Base-by-base conservation (phyloP, 441 rosid species). In the Populus trichocarpa region DNA sequence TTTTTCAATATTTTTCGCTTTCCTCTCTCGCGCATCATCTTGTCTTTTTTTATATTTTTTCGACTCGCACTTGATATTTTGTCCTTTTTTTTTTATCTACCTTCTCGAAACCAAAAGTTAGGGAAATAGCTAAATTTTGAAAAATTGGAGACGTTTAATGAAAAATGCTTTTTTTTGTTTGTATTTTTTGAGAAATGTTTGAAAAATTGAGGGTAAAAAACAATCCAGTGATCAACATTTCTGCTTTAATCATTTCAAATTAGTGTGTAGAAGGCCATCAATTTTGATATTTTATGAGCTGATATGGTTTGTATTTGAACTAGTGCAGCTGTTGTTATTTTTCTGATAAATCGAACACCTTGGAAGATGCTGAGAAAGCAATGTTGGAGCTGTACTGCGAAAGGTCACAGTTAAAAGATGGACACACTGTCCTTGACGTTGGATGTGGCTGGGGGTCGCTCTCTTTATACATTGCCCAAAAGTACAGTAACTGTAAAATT, bases 381-480 rank as follows among this genome's bases (percentile, higher is more conserved):
- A 90, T 86, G 93, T 64, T 93, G 86, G 90, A 90, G 85, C 78
- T 93, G 9, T 95, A 91, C 72, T 93, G 98, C 57, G 81, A 90
- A 85, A 91, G 92, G 82, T 87, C 95, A 11, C 81, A 86, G 75
- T 79, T 95, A 57, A 85, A 88, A 83, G 93, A 95, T 80, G 96
- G 97, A 8, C 96, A 87, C 32, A 81, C 83, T 36, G 88, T 95
- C 70, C 95, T 95, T 79, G 98, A 93, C 76, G 83, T 91, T 35
- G 98, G 97, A 46, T 95, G 97, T 81, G 98, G 97, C 1, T 90
- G 98, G 97, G 98, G 98, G 0, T 93, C 97, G 35, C 89, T 95
- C 59, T 84, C 87, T 81, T 77, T 95, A 67, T 89, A 89, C 86
- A 87, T 93, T 74, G 97, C 97, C 16, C 84, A 84, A 65, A 90